These are phyloP conservation scores for Euphorbia peplus DNA, from an alignment of 345 rosid species.

Conservation along the genomic window DNA sequence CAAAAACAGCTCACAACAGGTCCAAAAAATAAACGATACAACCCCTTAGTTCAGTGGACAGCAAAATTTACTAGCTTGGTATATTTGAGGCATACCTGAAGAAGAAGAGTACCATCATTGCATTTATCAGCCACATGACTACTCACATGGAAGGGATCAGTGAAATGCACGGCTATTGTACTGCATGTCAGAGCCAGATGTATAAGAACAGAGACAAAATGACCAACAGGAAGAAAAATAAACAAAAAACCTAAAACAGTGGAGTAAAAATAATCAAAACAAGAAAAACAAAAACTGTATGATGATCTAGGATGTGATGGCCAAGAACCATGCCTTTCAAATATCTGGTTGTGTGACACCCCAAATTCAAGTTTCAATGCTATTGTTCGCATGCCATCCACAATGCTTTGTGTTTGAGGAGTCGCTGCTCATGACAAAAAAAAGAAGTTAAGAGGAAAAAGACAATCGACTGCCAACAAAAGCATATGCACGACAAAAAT, in stretches of 20 bases:
- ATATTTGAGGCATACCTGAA: slow-evolving; percentile 57
- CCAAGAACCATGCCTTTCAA: slow-evolving; percentile 59
- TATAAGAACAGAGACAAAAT: slow-evolving; percentile 1
- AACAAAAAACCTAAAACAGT: not conserved
- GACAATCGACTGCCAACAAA: slow-evolving; percentile 18
- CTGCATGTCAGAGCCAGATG: slow-evolving; percentile 37
- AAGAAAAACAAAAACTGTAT: not conserved
- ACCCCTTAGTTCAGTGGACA: not conserved
- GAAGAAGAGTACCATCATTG: slow-evolving; percentile 70
- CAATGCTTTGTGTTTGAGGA: slow-evolving; percentile 66
- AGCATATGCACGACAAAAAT: slow-evolving; percentile 14
- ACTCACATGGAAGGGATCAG: slow-evolving; percentile 86
- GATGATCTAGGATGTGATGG: slow-evolving; percentile 6
- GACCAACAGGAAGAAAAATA: not conserved
- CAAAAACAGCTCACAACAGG: no score
- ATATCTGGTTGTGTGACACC: slow-evolving; percentile 77
- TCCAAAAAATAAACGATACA: no score
- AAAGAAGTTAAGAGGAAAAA: slow-evolving; percentile 20
- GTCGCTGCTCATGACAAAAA: slow-evolving; percentile 43
- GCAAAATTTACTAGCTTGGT: not conserved
- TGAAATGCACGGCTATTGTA: slow-evolving; percentile 93
- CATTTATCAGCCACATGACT: slow-evolving; percentile 76
- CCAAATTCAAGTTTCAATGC: slow-evolving; percentile 97
- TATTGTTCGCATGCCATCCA: slow-evolving; percentile 96
- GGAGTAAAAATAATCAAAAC: slow-evolving; percentile 4